phyloP scores from a whole-genome alignment of 257 asterid species.

The Nicotiana otophora region DNA sequence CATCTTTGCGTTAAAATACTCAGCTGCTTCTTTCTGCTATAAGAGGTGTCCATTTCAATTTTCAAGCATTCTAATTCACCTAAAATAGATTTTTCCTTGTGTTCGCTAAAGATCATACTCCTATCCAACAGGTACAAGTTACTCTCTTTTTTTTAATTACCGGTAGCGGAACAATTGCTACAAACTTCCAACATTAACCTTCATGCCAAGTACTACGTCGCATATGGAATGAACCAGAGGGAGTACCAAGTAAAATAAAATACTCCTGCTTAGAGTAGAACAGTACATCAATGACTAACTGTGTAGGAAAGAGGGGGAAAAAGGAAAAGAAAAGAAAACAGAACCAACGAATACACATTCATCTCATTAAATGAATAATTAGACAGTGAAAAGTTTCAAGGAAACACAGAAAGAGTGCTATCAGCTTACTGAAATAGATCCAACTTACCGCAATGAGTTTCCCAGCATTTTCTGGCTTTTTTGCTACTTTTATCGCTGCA shows the following conservation, averaged over 20 bases:
- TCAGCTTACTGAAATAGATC: background rate
- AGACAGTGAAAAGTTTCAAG: background rate
- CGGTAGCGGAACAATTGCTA: background rate
- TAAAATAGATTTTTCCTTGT: background rate
- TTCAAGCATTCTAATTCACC: background rate
- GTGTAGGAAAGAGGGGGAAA: background rate
- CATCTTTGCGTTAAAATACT: background rate
- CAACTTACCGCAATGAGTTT: constrained; percentile 50
- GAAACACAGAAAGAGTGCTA: background rate
- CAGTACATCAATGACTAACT: background rate
- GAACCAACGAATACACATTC: background rate
- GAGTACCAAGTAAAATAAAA: background rate
- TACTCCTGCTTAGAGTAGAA: background rate
- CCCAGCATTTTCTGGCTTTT: constrained; percentile 45
- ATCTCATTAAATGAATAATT: background rate
- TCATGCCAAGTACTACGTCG: background rate
- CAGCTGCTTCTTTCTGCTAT: background rate
- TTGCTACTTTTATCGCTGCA: constrained; percentile 47
- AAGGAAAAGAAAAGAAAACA: background rate
- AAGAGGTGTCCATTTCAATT: background rate
- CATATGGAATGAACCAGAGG: background rate
- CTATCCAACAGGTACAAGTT: background rate
- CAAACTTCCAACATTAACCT: background rate
- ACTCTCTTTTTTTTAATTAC: background rate
- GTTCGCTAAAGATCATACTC: background rate